Evolutionary conservation across 2,329 filamentous ascomycete species (phyloP), one percentile per base, ranked within the genome.

Genomic region (Aspergillus melleus): DNA sequence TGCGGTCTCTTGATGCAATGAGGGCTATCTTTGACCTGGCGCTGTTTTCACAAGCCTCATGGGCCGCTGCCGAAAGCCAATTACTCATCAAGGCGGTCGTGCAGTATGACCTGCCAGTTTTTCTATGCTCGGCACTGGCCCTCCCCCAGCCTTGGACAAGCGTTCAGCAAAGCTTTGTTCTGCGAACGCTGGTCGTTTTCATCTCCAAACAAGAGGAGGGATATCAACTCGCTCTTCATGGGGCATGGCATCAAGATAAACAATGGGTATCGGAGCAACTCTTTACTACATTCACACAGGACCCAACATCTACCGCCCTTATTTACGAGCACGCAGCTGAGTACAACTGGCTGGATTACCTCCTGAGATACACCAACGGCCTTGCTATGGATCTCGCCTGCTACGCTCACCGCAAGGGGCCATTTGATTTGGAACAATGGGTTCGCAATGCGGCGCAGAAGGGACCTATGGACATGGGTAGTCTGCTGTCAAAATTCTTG

Each of bases 331-430:
- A 96, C 70, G 91, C 92, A 8, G 80, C 90, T 39, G 88, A 90
- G 68, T 90, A 95, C 69, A 85, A 86, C 44, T 98, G 94, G 94
- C 82, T 96, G 4, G 89, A 94, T 58, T 87, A 91, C 55, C 80
- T 98, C 22, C 86, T 93, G 19, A 88, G 88, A 63, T 84, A 92
- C 46, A 87, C 88, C 5, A 96, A 90, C 67, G 91, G 91, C 0
- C 91, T 98, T 70, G 91, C 91, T 10, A 84, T 96, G 60, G 94
- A 98, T 72, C 84, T 98, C 51, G 90, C 91, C 16, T 91, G 92
- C 46, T 84, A 92, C 52, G 92, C 92, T 4, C 92, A 97, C 74
- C 89, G 91, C 22, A 87, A 91, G 66, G 88, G 88, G 4, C 84
- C 86, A n/a, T 85, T 96, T 49, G 90, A 97, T 70, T 81, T 98